Conservation (phyloP, 2,329 filamentous ascomycete genomes). For the Bipolaris gigantea region DNA sequence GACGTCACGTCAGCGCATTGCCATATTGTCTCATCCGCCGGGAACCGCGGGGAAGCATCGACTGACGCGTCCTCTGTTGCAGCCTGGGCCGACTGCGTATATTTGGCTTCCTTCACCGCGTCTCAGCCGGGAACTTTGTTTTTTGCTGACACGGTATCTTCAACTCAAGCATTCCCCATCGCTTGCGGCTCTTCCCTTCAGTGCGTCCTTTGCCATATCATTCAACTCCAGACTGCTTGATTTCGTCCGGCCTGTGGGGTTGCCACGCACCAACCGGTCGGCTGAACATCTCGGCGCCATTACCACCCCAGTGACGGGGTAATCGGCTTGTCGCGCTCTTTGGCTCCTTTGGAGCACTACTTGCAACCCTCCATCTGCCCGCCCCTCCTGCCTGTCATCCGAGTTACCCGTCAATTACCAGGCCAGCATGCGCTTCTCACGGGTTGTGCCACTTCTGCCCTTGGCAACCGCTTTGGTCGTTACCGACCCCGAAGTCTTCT, state of each 20-base stretch:
- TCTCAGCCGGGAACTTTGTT: neutral
- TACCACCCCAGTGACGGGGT: slow-evolving; percentile 31
- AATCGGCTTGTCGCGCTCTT: slow-evolving; percentile 32
- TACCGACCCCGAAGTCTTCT: slow-evolving; percentile 54
- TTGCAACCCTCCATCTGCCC: slow-evolving; percentile 10
- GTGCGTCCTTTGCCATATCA: neutral
- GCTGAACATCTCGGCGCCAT: slow-evolving; percentile 11
- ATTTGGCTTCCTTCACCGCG: slow-evolving; percentile 1
- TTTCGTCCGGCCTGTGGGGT: slow-evolving; percentile 9
- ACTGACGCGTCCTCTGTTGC: slow-evolving; percentile 18
- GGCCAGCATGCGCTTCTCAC: slow-evolving; percentile 53
- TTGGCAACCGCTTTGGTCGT: slow-evolving; percentile 57
- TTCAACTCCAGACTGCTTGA: neutral
- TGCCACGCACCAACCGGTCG: neutral
- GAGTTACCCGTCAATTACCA: slow-evolving; percentile 7
- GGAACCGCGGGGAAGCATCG: slow-evolving; percentile 9
- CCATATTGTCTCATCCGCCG: slow-evolving; percentile 4
- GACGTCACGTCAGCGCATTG: slow-evolving; percentile 6
- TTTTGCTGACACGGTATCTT: neutral
- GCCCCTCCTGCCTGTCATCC: slow-evolving; percentile 4
- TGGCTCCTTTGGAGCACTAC: slow-evolving; percentile 15
- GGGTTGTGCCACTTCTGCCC: slow-evolving; percentile 54
- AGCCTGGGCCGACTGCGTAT: slow-evolving; percentile 14
- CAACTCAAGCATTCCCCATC: no score
- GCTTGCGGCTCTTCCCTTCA: neutral